phyloP scores from a whole-genome alignment of 192 early-diverging fungal genomes.

The Linnemannia hyalina region DNA sequence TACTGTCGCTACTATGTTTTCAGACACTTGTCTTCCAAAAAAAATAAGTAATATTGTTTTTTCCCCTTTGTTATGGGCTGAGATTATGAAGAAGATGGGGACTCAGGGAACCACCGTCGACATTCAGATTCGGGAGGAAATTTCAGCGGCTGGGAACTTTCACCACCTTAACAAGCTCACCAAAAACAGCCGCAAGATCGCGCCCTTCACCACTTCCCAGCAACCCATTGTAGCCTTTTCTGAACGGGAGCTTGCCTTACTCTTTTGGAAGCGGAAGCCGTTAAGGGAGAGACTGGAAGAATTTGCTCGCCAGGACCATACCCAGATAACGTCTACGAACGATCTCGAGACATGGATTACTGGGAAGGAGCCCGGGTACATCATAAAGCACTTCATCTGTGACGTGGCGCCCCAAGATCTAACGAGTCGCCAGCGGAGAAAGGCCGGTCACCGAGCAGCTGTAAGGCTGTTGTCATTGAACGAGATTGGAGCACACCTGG shows the following conservation, averaged over 20 bases:
- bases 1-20: not conserved
- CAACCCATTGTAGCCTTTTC: constrained; percentile 26
- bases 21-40: too few relatives aligned
- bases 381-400: constrained; percentile 11
- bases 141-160: constrained; percentile 27
- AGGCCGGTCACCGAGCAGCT: constrained; percentile 8
- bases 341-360: constrained; percentile 12
- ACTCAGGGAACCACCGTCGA: not conserved
- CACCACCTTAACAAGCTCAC: constrained; percentile 14
- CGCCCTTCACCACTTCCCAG: constrained; percentile 17
- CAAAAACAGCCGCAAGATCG: constrained; percentile 15
- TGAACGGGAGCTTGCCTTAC: constrained; percentile 26
- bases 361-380: not conserved
- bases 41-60: too few relatives aligned
- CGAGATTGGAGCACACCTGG: constrained; percentile 1
- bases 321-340: not conserved
- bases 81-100: not conserved
- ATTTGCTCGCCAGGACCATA: not conserved
- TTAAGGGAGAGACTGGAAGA: constrained; percentile 10
- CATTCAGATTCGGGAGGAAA: constrained; percentile 15
- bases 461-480: constrained; percentile 6
- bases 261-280: too few relatives aligned
- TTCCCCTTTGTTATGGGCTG: not conserved
- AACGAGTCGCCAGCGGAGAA: constrained; percentile 12
- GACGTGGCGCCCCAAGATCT: constrained; percentile 14